Evolutionary conservation across 2,329 filamentous ascomycete species (phyloP), one percentile per base, ranked within the genome.

Genomic region (Cephalotrichum gorgonifer): DNA sequence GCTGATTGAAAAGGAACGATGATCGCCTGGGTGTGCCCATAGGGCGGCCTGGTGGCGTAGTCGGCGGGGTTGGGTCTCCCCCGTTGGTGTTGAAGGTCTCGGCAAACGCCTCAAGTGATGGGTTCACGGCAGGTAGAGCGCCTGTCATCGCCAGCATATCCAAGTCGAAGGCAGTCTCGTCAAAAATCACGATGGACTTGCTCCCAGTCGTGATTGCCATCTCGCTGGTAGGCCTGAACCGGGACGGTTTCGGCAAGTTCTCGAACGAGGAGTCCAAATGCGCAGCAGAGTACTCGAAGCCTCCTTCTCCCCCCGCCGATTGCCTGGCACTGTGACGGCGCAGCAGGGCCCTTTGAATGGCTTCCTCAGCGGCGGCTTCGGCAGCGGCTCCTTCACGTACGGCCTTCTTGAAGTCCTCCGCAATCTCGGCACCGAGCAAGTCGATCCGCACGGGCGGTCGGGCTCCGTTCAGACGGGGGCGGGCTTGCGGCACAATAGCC

Each of bases 171-270:
- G 74, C 56, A 1, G 82, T 84, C 28, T 79, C 80, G 51, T 94
- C 87, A 31, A 95, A 81, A 58, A 95, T 94, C 49, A 95, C 76
- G 55, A 95, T 94, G 0, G 88, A 95, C 60, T 90, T 85, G 70
- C 88, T 95, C n/a, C 88, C 86, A 11, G 75, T 74, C 0, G 88
- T 93, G 42, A 91, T 78, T 6, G 65, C 76, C 55, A 71, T 70
- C 52, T 80, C 76, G 53, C 76, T 79, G 12, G 62, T 56, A 2
- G 74, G 73, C 42, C 74, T 65, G 48, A 44, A 44, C 15, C 31
- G n/a, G 14, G 46, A 22, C 30, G 23, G 14, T 27, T 48, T 48
- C 5, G 46, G 46, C 3, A 55, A 51, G 15, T 60, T 23, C 15
- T 22, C 53, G 41, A 42, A 33, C 31, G 48, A 41, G 9, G 66